Evolutionary conservation across 1,284 basidiomycete species (phyloP), one percentile per base, ranked within the genome.

Genomic region (Exsudoporus floridanus): DNA sequence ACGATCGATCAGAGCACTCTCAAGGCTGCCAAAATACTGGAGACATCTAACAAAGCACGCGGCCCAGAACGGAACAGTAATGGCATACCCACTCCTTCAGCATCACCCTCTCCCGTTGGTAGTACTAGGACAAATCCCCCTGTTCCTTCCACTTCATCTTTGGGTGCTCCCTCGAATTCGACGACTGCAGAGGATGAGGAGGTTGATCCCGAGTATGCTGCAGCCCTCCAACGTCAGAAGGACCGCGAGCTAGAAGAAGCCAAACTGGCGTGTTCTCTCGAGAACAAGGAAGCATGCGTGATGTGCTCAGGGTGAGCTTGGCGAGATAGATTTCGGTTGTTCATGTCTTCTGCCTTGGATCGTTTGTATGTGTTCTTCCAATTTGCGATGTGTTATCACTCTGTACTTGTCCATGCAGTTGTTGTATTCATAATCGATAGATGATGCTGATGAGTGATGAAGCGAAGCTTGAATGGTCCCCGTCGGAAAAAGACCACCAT

Each of bases 1-100:
- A 99, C 97, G 13, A 86, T 99, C 57, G 94, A 97, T 70, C 88
- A 87, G 72, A 82, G 75, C 35, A 76, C 89, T 50, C 79, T 94
- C 58, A 90, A 92, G 69, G 76, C 84, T 49, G 90, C 86, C 18
- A 89, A 88, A 71, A 73, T 77, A 59, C 75, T 80, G 54, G 70
- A 73, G 39, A 64, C 64, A 27, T 56, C 67, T n/a, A 62, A 57
- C 44, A 57, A 59, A 42, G 49, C 55, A 35, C 56, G 52, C 10
- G 55, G 48, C 4, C 30, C 62, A 27, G 60, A 62, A 39, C 54
- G 54, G 36, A 55, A 46, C 5, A 40, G 56, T 7, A 64, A 57
- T 5, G 60, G 60, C 30, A 67, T 72, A 43, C 66, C 70, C n/a
- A 71, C 70, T 0, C 70, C 75, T 42, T 70, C 76, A 0, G 60